Percentiles rank a stretch among this genome's conserved stretches.
These are phyloP conservation scores for Penicillium soppii DNA, from an alignment of 495 filamentous ascomycete genomes.

Conservation along the genomic window DNA sequence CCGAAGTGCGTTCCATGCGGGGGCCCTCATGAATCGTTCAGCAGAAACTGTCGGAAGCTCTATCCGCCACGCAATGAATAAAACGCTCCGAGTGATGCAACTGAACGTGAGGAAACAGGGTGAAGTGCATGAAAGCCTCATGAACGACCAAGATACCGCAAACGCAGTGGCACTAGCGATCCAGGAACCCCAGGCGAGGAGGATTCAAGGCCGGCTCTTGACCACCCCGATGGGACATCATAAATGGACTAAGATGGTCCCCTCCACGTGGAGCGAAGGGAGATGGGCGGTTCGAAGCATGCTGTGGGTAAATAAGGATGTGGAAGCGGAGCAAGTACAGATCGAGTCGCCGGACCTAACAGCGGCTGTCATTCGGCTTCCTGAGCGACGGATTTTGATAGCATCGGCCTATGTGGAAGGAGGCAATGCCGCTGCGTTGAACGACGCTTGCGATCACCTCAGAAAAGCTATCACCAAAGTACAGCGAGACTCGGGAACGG, in stretches of 20 bases:
- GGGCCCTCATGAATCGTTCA: conserved; percentile 30
- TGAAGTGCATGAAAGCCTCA: conserved; percentile 23
- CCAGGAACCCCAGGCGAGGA: too few relatives aligned
- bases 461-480: too few relatives aligned
- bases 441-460: too few relatives aligned
- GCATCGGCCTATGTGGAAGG: too few relatives aligned
- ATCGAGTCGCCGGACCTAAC: conserved; percentile 28
- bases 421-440: too few relatives aligned
- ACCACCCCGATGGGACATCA: too few relatives aligned
- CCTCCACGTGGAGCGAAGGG: conserved; percentile 17
- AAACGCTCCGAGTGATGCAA: conserved; percentile 25
- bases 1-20: conserved; percentile 25
- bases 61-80: conserved; percentile 26
- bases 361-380: too few relatives aligned
- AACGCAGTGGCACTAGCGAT: conserved; percentile 22
- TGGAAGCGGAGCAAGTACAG: conserved; percentile 24
- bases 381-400: conserved; percentile 18
- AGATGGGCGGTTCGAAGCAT: conserved; percentile 30
- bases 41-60: conserved; percentile 29
- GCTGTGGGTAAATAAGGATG: conserved; percentile 30
- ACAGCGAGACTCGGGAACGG: too few relatives aligned
- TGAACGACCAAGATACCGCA: conserved; percentile 25
- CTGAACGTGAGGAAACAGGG: conserved; percentile 32
- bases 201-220: too few relatives aligned
- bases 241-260: too few relatives aligned